Percentiles rank a stretch among this genome's conserved stretches.
Evolutionary conservation across 495 filamentous ascomycete genomes (phyloP).

Genomic region (Cetradonia linearis): DNA sequence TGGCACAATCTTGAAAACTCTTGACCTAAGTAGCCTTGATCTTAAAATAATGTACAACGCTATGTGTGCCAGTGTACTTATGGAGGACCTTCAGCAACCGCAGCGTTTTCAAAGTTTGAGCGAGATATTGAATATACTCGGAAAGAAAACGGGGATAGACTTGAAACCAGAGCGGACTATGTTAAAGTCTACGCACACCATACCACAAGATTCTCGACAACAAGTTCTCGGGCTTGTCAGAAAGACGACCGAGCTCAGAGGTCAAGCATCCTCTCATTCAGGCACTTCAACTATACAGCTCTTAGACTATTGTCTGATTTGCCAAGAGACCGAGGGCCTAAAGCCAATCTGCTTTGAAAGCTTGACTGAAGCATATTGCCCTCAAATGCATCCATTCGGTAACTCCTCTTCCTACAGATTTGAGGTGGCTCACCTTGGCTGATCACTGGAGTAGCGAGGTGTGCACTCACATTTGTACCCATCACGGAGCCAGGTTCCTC

Average conservation of each 20-base stretch:
- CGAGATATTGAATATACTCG: background rate
- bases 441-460: slow-evolving; percentile 35
- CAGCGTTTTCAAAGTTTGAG: background rate
- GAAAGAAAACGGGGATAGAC: background rate
- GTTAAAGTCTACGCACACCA: background rate
- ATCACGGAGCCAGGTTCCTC: slow-evolving; percentile 46
- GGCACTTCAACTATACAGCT: background rate
- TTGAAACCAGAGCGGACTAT: background rate
- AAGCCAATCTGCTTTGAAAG: slow-evolving; percentile 10
- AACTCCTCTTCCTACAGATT: background rate
- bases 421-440: background rate
- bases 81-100: background rate
- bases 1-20: background rate
- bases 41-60: slow-evolving; percentile 7
- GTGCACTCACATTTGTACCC: slow-evolving; percentile 42
- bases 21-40: background rate
- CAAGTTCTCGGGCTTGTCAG: background rate
- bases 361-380: slow-evolving; percentile 15
- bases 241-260: slow-evolving; percentile 3
- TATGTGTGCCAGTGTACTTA: slow-evolving; percentile 3
- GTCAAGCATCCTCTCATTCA: background rate
- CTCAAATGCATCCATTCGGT: slow-evolving; percentile 20
- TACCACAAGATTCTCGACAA: background rate
- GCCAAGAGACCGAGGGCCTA: background rate
- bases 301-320: slow-evolving; percentile 18